phyloP scores from a whole-genome alignment of 2,329 filamentous ascomycete species.

The Colletotrichum gloeosporioides region DNA sequence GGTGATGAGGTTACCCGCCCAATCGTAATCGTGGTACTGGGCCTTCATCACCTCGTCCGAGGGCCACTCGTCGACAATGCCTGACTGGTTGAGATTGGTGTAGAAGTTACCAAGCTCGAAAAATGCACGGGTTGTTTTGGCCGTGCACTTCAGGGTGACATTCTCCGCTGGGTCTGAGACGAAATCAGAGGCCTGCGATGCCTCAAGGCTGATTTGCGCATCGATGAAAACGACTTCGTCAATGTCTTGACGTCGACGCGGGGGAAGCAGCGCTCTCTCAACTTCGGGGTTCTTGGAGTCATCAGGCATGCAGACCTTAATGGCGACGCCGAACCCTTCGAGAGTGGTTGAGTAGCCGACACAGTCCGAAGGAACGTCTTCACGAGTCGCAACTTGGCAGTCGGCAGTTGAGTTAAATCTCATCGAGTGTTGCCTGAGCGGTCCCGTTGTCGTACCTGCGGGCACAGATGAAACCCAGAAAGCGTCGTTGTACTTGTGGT shows the following conservation, averaged over 20 bases:
- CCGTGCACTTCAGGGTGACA: slow-evolving; percentile 10
- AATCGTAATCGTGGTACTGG: slow-evolving; percentile 20
- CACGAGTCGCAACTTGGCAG: not conserved
- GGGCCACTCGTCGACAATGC: slow-evolving; percentile 5
- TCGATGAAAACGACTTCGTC: slow-evolving; percentile 12
- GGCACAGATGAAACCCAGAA: slow-evolving; percentile 20
- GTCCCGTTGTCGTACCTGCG: slow-evolving; percentile 8
- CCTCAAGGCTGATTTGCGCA: not conserved
- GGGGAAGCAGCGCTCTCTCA: not conserved
- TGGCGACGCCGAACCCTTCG: slow-evolving; percentile 8
- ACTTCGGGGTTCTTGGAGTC: not conserved
- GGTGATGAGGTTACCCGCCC: slow-evolving; percentile 14
- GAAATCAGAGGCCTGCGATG: not conserved
- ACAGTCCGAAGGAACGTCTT: slow-evolving; percentile 8
- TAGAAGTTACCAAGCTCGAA: slow-evolving; percentile 19
- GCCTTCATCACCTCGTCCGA: slow-evolving; percentile 13
- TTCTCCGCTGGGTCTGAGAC: not conserved
- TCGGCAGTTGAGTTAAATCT: slow-evolving; percentile 12
- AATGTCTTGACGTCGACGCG: slow-evolving; percentile 9
- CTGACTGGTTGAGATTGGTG: not conserved
- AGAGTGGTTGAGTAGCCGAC: slow-evolving; percentile 6
- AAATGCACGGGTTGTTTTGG: slow-evolving; percentile 12
- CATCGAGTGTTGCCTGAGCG: slow-evolving; percentile 17
- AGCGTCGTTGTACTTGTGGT: slow-evolving; percentile 5
- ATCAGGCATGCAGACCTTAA: slow-evolving; percentile 12